phyloP scores from a whole-genome alignment of 352 stramenopile genomes.

The Phytophthora parvispora region DNA sequence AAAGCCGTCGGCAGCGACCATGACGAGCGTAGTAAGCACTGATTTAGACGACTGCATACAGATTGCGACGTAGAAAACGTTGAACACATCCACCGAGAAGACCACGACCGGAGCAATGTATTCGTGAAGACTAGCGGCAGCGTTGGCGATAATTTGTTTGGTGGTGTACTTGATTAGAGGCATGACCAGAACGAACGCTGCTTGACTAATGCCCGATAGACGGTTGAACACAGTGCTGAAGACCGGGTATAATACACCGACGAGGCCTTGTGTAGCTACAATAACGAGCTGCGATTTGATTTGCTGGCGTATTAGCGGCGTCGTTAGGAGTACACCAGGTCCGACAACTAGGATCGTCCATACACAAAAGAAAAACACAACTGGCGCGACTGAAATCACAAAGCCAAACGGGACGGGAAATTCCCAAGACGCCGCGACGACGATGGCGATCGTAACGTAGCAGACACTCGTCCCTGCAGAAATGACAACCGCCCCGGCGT shows the following conservation, averaged over 20 bases:
- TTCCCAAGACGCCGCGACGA: constrained; percentile 8
- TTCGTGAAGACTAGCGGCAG: background rate
- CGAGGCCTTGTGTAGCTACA: background rate
- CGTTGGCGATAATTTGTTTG: background rate
- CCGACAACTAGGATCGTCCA: constrained; percentile 4
- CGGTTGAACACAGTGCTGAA: constrained; percentile 21
- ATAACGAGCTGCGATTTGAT: constrained; percentile 2
- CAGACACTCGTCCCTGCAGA: background rate
- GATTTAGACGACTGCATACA: constrained; percentile 4
- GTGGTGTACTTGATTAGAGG: constrained; percentile 11
- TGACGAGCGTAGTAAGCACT: background rate
- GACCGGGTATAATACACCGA: constrained; percentile 15
- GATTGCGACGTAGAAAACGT: constrained; percentile 7
- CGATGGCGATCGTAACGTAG: constrained; percentile 8
- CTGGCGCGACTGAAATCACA: background rate
- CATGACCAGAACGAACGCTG: constrained; percentile 7
- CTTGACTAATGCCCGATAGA: background rate
- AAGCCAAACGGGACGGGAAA: constrained; percentile 9
- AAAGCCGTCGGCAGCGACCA: background rate
- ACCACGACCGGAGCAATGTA: background rate
- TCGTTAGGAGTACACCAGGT: background rate
- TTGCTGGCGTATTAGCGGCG: background rate
- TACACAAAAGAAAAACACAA: constrained; percentile 1
- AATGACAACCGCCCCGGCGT: background rate
- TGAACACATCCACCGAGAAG: constrained; percentile 6